Conservation (phyloP, 345 rosid species). For the Ceriops zippeliana region DNA sequence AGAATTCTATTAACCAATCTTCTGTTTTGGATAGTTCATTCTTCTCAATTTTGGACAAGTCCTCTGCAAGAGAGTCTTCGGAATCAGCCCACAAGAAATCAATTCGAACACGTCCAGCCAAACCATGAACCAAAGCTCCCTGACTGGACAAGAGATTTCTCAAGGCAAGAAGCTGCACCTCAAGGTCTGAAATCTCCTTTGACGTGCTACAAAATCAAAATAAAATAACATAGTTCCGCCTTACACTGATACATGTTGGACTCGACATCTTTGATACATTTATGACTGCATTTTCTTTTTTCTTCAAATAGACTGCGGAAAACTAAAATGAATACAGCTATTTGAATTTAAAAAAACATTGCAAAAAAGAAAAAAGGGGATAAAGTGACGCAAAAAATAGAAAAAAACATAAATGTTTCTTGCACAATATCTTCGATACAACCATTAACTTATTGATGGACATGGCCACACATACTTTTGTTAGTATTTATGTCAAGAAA, state of each 20-base stretch:
- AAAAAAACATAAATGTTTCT: too few relatives aligned
- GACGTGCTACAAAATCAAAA: slow-evolving; percentile 52
- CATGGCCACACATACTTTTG: too few relatives aligned
- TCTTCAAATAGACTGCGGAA: too few relatives aligned
- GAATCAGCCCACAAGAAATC: slow-evolving; percentile 47
- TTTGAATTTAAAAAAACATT: too few relatives aligned
- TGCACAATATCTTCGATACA: too few relatives aligned
- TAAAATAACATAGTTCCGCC: neutral
- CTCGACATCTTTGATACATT: neutral
- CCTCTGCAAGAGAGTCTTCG: slow-evolving; percentile 49
- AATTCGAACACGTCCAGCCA: slow-evolving; percentile 59
- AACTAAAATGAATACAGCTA: too few relatives aligned
- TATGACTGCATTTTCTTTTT: too few relatives aligned
- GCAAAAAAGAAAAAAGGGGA: too few relatives aligned
- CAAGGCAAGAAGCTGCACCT: slow-evolving; percentile 84
- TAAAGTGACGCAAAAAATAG: too few relatives aligned
- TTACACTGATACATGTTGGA: neutral
- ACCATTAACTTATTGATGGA: too few relatives aligned
- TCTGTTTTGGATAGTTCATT: slow-evolving; percentile 47
- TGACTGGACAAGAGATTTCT: slow-evolving; percentile 79
- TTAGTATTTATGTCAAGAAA: too few relatives aligned
- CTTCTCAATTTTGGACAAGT: slow-evolving; percentile 33
- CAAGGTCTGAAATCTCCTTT: slow-evolving; percentile 80
- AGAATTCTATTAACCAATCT: slow-evolving; percentile 54
- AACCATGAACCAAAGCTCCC: slow-evolving; percentile 72